Percentiles rank a stretch among this genome's conserved stretches.
Conservation (phyloP, 352 stramenopile genomes). For the Peronospora belbahrii region DNA sequence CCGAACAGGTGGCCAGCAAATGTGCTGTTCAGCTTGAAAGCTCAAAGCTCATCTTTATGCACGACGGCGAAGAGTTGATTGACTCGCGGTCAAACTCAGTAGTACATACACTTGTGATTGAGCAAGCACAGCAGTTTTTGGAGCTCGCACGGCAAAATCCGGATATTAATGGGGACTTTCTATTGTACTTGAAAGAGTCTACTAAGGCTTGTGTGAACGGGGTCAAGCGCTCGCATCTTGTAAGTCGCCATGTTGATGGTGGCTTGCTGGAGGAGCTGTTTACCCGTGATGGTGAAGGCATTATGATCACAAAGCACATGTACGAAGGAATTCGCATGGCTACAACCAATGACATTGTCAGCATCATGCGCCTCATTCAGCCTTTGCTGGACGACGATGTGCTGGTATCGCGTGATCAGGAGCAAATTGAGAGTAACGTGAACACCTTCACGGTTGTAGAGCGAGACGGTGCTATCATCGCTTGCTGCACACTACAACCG, state of each 20-base stretch:
- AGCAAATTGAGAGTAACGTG: slow-evolving; percentile 86
- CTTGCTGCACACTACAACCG: slow-evolving; percentile 81
- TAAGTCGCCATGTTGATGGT: slow-evolving; percentile 80
- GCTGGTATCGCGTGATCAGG: slow-evolving; percentile 79
- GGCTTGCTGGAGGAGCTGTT: slow-evolving; percentile 96
- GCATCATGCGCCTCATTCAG: slow-evolving; percentile 84
- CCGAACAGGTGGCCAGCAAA: slow-evolving; percentile 85
- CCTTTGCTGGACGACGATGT: slow-evolving; percentile 84
- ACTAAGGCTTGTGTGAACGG: slow-evolving; percentile 79
- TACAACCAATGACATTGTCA: slow-evolving; percentile 87
- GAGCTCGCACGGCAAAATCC: slow-evolving; percentile 59
- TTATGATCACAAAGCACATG: slow-evolving; percentile 95
- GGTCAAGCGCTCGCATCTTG: slow-evolving; percentile 78
- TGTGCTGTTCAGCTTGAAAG: slow-evolving; percentile 73
- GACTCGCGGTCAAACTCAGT: slow-evolving; percentile 75
- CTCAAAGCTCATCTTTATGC: slow-evolving; percentile 87
- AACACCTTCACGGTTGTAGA: slow-evolving; percentile 85
- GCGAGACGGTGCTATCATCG: slow-evolving; percentile 85
- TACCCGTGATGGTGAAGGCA: slow-evolving; percentile 93
- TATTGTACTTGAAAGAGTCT: slow-evolving; percentile 80
- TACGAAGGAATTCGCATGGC: slow-evolving; percentile 94
- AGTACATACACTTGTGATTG: slow-evolving; percentile 72
- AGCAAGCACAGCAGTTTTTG: slow-evolving; percentile 78
- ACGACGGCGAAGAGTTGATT: slow-evolving; percentile 82
- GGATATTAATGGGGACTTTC: slow-evolving; percentile 56